Conservation (phyloP, 257 asterid genomes). For the Paraleonurus japonicus region DNA sequence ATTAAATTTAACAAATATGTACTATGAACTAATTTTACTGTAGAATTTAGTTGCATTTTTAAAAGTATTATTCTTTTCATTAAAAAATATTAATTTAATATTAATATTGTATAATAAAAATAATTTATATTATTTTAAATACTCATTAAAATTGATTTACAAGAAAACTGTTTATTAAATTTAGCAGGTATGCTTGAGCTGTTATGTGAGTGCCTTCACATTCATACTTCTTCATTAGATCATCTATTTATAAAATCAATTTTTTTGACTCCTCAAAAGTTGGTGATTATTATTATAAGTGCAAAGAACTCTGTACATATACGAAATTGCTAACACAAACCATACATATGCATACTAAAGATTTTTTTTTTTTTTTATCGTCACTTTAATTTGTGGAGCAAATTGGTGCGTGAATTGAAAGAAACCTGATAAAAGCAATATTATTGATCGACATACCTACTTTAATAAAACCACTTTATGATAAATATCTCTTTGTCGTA, state of each 20-base stretch:
- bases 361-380: not conserved
- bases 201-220: not conserved
- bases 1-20: too few relatives aligned
- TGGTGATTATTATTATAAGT: not conserved
- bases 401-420: constrained; percentile 18
- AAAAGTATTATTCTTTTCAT: too few relatives aligned
- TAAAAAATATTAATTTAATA: too few relatives aligned
- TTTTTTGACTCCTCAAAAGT: not conserved
- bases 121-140: too few relatives aligned
- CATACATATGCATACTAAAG: not conserved
- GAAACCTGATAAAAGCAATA: constrained; percentile 23
- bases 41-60: too few relatives aligned
- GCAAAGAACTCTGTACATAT: not conserved
- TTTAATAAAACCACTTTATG: constrained; percentile 8
- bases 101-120: too few relatives aligned
- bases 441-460: constrained; percentile 20
- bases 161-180: not conserved
- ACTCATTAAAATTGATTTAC: too few relatives aligned
- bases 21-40: too few relatives aligned
- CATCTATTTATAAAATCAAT: not conserved
- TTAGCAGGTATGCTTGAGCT: not conserved
- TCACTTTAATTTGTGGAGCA: not conserved
- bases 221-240: not conserved
- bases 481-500: not conserved
- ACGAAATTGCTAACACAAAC: not conserved